These are phyloP conservation scores for Vitis riparia DNA, from an alignment of 164 flowering plant genomes.

Conservation along the genomic window DNA sequence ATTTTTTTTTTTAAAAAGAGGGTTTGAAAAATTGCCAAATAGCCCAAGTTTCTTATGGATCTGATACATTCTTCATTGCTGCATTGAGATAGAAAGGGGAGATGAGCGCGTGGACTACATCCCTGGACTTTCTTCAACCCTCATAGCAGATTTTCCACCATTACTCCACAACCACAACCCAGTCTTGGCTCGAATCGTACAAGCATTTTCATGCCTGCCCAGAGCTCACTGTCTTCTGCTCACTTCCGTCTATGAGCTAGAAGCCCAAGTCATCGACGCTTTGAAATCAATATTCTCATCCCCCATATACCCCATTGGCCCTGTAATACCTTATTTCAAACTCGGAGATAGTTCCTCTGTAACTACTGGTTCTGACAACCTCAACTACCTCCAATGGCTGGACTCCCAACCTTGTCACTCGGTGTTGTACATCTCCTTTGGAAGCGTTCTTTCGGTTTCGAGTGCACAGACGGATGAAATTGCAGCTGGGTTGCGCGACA, in stretches of 20 bases:
- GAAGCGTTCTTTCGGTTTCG: conserved; percentile 40
- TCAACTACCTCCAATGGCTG: conserved; percentile 31
- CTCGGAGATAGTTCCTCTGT: neutral
- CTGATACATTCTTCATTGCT: too few relatives aligned
- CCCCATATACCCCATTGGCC: conserved; percentile 52
- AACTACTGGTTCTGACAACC: neutral
- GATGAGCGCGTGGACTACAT: conserved; percentile 43
- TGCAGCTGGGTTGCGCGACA: conserved; percentile 19
- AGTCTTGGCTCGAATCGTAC: neutral
- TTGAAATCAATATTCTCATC: conserved; percentile 25
- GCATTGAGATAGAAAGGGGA: conserved; percentile 19
- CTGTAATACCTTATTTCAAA: conserved; percentile 36
- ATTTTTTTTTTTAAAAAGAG: too few relatives aligned
- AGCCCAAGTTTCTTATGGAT: too few relatives aligned
- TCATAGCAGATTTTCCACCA: conserved; percentile 43
- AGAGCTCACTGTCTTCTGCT: conserved; percentile 52
- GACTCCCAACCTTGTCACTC: conserved; percentile 31
- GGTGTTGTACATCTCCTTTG: conserved; percentile 43
- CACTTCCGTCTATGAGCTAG: conserved; percentile 50
- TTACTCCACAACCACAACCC: conserved; percentile 7
- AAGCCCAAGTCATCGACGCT: conserved; percentile 30
- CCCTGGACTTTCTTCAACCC: conserved; percentile 45
- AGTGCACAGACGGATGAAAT: conserved; percentile 37
- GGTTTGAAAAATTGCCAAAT: too few relatives aligned
- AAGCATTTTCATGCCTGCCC: conserved; percentile 5